Percentiles rank a stretch among this genome's conserved stretches.
Conservation (phyloP, 495 filamentous ascomycete species). For the Trichocladium antarcticum region DNA sequence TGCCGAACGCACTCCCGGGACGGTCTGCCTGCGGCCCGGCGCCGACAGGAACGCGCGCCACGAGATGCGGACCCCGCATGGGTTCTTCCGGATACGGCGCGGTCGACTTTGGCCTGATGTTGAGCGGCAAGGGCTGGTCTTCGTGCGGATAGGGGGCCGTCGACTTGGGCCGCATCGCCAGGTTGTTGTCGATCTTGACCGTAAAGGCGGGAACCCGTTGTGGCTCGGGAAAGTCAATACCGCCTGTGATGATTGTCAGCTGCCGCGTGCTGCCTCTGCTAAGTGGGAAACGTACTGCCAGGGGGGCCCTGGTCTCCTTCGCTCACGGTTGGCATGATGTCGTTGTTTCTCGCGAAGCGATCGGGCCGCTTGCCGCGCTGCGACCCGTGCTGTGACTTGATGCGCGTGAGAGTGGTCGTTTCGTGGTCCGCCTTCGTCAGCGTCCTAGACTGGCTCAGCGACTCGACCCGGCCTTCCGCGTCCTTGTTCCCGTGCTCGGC, state of each 20-base stretch:
- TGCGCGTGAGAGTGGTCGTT: conserved; percentile 74
- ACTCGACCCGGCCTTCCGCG: conserved; percentile 68
- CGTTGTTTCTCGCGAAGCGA: conserved; percentile 41
- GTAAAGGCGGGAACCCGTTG: conserved; percentile 40
- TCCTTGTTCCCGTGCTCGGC: conserved; percentile 88
- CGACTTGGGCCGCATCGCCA: conserved; percentile 38
- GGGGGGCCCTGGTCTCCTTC: conserved; percentile 16
- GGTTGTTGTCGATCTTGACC: conserved; percentile 28
- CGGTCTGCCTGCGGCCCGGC: conserved; percentile 41
- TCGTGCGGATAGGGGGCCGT: conserved; percentile 47
- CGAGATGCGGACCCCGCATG: conserved; percentile 23
- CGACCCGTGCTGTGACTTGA: conserved; percentile 88
- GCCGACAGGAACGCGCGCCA: conserved; percentile 27
- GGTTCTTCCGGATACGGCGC: conserved; percentile 48
- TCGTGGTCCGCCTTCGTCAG: conserved; percentile 88
- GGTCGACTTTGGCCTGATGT: conserved; percentile 26
- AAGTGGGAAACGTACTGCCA: conserved; percentile 9
- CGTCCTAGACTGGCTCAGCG: conserved; percentile 73
- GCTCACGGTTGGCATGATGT: conserved; percentile 43
- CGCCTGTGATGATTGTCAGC: conserved; percentile 25
- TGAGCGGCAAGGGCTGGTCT: conserved; percentile 32
- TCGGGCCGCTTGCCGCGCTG: conserved; percentile 61
- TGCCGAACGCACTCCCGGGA: conserved; percentile 57
- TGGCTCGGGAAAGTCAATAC: conserved; percentile 63
- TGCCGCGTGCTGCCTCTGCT: conserved; percentile 4